Percentiles rank a stretch among this genome's conserved stretches.
phyloP scores from a whole-genome alignment of 176 grass and related monocot genomes.

The Rhynchospora breviuscula region DNA sequence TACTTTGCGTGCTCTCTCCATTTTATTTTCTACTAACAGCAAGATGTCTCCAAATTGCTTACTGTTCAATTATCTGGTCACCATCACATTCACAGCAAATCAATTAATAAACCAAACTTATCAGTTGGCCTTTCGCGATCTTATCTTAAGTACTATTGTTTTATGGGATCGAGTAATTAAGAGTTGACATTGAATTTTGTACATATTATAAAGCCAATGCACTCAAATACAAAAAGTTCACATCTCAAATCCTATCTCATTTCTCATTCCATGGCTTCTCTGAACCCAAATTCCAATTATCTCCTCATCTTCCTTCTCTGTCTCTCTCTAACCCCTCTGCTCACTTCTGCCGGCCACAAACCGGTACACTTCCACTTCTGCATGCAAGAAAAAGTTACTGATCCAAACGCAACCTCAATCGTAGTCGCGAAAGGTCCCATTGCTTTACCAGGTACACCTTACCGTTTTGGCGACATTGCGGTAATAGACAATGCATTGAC shows the following conservation, averaged over 20 bases:
- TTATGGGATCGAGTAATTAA: background rate
- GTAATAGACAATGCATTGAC: slow-evolving; percentile 27
- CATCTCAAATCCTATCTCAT: background rate
- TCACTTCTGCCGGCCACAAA: background rate
- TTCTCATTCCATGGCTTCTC: background rate
- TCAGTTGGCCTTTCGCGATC: background rate
- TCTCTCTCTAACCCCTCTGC: slow-evolving; percentile 2
- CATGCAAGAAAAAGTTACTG: slow-evolving; percentile 21
- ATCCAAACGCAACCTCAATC: background rate
- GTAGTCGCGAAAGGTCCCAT: slow-evolving; percentile 17
- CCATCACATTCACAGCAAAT: background rate
- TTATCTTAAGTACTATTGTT: background rate
- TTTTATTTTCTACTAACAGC: background rate
- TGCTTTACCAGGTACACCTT: background rate
- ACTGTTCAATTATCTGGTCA: background rate
- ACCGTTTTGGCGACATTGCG: slow-evolving; percentile 19
- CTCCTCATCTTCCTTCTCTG: slow-evolving; percentile 14
- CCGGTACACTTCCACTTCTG: slow-evolving; percentile 23
- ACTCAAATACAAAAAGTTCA: background rate
- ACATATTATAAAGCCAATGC: background rate
- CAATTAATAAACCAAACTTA: background rate
- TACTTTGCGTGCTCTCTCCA: background rate
- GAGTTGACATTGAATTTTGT: background rate
- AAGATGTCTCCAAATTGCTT: background rate
- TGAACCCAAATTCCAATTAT: background rate